Conservation (phyloP, 176 grass and related monocot genomes). For the Triticum urartu region DNA sequence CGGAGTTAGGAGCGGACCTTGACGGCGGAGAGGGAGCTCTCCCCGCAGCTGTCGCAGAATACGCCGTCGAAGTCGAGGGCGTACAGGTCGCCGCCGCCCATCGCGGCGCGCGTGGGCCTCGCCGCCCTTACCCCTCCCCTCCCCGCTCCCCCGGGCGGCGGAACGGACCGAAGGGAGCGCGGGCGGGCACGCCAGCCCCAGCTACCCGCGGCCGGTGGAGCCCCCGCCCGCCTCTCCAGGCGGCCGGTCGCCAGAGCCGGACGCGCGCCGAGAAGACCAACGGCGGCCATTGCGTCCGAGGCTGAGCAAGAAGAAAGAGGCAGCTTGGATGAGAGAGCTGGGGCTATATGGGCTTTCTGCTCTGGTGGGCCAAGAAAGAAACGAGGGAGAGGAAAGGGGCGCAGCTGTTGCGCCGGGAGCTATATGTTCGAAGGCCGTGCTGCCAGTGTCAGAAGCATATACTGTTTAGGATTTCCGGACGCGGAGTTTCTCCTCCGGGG, state of each 20-base stretch:
- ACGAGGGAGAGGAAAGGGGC: no score
- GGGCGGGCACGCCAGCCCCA: not conserved
- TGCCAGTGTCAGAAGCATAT: no score
- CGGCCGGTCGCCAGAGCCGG: not conserved
- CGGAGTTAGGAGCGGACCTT: slow-evolving; percentile 36
- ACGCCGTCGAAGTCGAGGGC: slow-evolving; percentile 95
- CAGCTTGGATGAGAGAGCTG: not conserved
- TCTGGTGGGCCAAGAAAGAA: not conserved
- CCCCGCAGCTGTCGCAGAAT: slow-evolving; percentile 90
- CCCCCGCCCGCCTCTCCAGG: not conserved
- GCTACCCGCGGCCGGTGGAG: not conserved
- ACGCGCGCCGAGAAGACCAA: not conserved
- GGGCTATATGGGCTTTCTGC: not conserved
- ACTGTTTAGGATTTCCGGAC: no score
- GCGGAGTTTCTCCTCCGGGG: no score
- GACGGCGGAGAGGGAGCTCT: slow-evolving; percentile 91
- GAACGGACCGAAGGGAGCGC: not conserved
- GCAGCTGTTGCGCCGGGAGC: no score
- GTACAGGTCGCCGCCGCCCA: slow-evolving; percentile 67
- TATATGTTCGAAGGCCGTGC: no score
- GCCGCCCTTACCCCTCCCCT: not conserved
- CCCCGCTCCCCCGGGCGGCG: not conserved
- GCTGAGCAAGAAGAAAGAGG: not conserved
- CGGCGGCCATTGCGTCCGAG: not conserved
- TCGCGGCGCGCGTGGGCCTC: slow-evolving; percentile 1